Base-by-base conservation (phyloP, 2,329 filamentous ascomycete species). In the Diaporthe batatas region DNA sequence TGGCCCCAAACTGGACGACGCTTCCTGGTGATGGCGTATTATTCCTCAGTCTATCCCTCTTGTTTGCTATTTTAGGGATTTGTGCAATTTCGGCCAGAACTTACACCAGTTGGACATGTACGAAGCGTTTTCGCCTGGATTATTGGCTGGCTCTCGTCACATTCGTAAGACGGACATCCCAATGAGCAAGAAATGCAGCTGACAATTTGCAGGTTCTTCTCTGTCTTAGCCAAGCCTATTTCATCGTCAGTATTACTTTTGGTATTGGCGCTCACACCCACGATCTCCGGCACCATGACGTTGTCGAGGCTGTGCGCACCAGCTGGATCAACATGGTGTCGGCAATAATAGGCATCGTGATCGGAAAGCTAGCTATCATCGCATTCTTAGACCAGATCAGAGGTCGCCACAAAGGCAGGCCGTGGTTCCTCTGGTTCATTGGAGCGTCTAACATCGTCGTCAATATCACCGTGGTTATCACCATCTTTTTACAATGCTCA, bases 251-350 rank as follows among this genome's bases (percentile, higher is more conserved):
- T 21, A 10, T 71, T 42, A 29, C 39, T 5, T 65, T 44, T 25
- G 69, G 69, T 42, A 51, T 71, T 12, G 69, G 69, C 4, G 58
- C 69, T 34, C 69, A 55, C 11, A 6, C 29, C 6, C 6, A 55
- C 18, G 69, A 29, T 1, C 36, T 71, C 0, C 34, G 18, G 18
- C 47, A 51, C 29, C 36, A 29, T 23, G 69, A 65, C 1, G 47
- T 65, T 2, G 69, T 65, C 3, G 7, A 47, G 8, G 69, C 69
- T 44, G 25, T 71, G 32, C 47, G 34, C 2, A 57, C 58, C 29
- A 65, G 57, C 23, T 71, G 69, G 69, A 21, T 71, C 47, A 71
- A 47, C 49, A 59, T 64, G 57, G 65, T 71, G 23, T 64, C 69
- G 11, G 69, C 44, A 11, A 64, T 71, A 21, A 47, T 71, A n/a